Percentiles rank a stretch among this genome's conserved stretches.
phyloP scores from a whole-genome alignment of 371 early-diverging fungal species.

The Mortierella sp. region DNA sequence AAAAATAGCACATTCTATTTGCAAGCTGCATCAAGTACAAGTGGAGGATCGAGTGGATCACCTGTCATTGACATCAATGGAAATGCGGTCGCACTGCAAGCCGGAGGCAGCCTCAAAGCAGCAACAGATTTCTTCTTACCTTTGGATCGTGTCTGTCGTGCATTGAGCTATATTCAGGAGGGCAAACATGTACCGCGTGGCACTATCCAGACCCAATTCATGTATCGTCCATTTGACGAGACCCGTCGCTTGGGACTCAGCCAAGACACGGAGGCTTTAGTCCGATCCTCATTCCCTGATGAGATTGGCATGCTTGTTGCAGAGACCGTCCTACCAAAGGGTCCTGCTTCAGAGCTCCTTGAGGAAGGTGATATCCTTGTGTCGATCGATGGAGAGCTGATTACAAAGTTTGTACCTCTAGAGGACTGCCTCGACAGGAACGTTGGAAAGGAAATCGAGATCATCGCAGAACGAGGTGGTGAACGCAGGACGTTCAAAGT shows the following conservation, averaged over 20 bases:
- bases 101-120: slow-evolving; percentile 78
- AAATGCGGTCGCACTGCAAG: slow-evolving; percentile 92
- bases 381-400: slow-evolving; percentile 77
- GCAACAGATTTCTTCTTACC: slow-evolving; percentile 96
- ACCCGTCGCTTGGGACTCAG: slow-evolving; percentile 77
- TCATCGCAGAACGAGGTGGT: slow-evolving; percentile 83
- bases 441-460: slow-evolving; percentile 71
- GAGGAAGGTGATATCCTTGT: slow-evolving; percentile 92
- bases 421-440: slow-evolving; percentile 81
- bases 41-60: slow-evolving; percentile 83
- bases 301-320: slow-evolving; percentile 92
- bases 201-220: slow-evolving; percentile 87
- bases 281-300: slow-evolving; percentile 74
- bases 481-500: slow-evolving; percentile 69
- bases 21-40: slow-evolving; percentile 83
- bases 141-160: slow-evolving; percentile 82
- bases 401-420: slow-evolving; percentile 87
- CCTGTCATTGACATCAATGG: slow-evolving; percentile 95
- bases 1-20: slow-evolving; percentile 74
- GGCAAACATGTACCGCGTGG: slow-evolving; percentile 85
- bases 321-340: slow-evolving; percentile 85
- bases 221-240: slow-evolving; percentile 82
- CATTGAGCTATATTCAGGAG: slow-evolving; percentile 76
- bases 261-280: slow-evolving; percentile 72
- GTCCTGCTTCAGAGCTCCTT: slow-evolving; percentile 79